A percentile compares a stretch with the other conserved stretches of the same genome.
Evolutionary conservation across 2,329 filamentous ascomycete genomes (phyloP).

Genomic region (Plenodomus tracheiphilus): DNA sequence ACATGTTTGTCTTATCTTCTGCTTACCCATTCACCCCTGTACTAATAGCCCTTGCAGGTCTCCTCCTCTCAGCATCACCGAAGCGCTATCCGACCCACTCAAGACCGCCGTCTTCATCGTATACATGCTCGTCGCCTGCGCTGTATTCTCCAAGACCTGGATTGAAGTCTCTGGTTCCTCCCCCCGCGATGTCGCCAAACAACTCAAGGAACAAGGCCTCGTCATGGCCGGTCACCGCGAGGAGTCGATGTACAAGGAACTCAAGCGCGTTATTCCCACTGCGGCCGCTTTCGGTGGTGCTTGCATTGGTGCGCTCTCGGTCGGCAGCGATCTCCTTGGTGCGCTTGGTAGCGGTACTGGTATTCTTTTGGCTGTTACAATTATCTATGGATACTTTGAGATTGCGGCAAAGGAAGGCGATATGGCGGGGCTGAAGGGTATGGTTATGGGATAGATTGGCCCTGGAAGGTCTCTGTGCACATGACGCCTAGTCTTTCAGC

Average conservation of each 20-base stretch:
- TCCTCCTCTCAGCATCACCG: slow-evolving; percentile 94
- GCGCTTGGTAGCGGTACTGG: slow-evolving; percentile 95
- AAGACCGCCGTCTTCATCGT: slow-evolving; percentile 94
- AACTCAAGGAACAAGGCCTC: slow-evolving; percentile 98
- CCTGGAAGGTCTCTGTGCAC: background rate
- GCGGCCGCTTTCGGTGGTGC: slow-evolving; percentile 98
- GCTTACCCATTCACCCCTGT: background rate
- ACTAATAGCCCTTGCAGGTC: slow-evolving; percentile 54
- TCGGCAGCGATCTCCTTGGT: slow-evolving; percentile 92
- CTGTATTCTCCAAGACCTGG: slow-evolving; percentile 99
- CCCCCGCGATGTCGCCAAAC: slow-evolving; percentile 97
- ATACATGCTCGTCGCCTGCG: slow-evolving; percentile 98
- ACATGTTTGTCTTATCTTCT: slow-evolving; percentile 64
- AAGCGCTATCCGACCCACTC: slow-evolving; percentile 93
- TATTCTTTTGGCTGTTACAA: slow-evolving; percentile 98
- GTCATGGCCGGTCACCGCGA: slow-evolving; percentile 99
- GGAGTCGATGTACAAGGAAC: slow-evolving; percentile 99
- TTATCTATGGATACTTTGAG: slow-evolving; percentile 99
- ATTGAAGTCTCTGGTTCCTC: slow-evolving; percentile 98
- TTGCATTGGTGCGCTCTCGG: slow-evolving; percentile 96
- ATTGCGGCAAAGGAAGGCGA: slow-evolving; percentile 99
- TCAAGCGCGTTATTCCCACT: slow-evolving; percentile 98
- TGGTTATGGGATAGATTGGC: slow-evolving; percentile 57
- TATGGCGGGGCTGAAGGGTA: slow-evolving; percentile 74
- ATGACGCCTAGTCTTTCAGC: background rate